phyloP scores from a whole-genome alignment of 352 stramenopile genomes.

The Globisporangium solare region DNA sequence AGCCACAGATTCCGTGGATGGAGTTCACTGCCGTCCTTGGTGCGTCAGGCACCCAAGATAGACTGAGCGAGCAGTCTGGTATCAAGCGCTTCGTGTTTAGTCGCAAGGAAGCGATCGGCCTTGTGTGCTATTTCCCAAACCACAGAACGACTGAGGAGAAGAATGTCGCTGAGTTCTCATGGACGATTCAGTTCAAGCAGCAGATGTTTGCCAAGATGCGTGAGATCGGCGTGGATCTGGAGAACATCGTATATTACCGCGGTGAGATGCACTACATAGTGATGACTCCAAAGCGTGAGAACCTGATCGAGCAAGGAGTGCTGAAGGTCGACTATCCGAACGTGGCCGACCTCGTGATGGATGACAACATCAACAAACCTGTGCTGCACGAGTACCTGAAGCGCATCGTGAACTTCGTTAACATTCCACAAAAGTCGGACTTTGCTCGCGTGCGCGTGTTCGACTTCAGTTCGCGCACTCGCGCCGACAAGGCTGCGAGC shows the following conservation, averaged over 20 bases:
- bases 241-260: slow-evolving; percentile 86
- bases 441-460: slow-evolving; percentile 74
- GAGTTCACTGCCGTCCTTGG: slow-evolving; percentile 70
- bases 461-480: slow-evolving; percentile 78
- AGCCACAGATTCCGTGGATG: slow-evolving; percentile 76
- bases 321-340: slow-evolving; percentile 65
- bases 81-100: slow-evolving; percentile 82
- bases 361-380: slow-evolving; percentile 61
- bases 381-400: slow-evolving; percentile 63
- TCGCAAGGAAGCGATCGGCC: slow-evolving; percentile 72
- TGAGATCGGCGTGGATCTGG: slow-evolving; percentile 63
- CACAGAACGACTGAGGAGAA: slow-evolving; percentile 66
- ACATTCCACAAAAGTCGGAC: slow-evolving; percentile 62
- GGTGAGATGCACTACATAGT: slow-evolving; percentile 86
- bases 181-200: slow-evolving; percentile 85
- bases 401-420: slow-evolving; percentile 63
- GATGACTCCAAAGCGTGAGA: slow-evolving; percentile 76
- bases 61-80: slow-evolving; percentile 45
- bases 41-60: slow-evolving; percentile 66
- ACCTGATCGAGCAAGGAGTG: slow-evolving; percentile 70
- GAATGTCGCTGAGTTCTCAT: slow-evolving; percentile 77
- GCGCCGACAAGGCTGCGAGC: slow-evolving; percentile 67
- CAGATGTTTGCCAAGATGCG: slow-evolving; percentile 78
- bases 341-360: slow-evolving; percentile 51
- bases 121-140: slow-evolving; percentile 83